These are phyloP conservation scores for Cornus controversa DNA, from an alignment of 148 eudicot genomes.

Conservation along the genomic window DNA sequence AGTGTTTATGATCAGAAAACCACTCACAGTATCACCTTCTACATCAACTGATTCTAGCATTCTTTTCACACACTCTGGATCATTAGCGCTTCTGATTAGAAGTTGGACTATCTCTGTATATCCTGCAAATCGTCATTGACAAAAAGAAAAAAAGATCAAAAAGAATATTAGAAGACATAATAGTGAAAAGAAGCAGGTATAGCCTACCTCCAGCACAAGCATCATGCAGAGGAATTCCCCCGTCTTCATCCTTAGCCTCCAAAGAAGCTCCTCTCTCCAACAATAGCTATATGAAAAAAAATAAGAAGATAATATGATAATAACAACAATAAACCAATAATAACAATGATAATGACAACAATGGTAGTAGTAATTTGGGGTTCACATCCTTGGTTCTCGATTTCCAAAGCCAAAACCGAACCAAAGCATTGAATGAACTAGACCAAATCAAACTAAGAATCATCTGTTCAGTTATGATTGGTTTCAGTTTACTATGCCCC, in stretches of 20 bases:
- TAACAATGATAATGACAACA: neutral
- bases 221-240: conserved; percentile 92
- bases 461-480: too few relatives aligned
- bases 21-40: conserved; percentile 95
- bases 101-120: conserved; percentile 67
- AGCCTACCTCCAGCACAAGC: conserved; percentile 91
- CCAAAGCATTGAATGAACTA: too few relatives aligned
- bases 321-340: neutral
- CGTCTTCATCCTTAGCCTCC: conserved; percentile 90
- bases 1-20: neutral
- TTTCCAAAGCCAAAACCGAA: too few relatives aligned
- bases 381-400: too few relatives aligned
- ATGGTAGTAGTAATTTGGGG: neutral
- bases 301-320: neutral
- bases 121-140: conserved; percentile 40
- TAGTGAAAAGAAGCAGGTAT: conserved; percentile 8
- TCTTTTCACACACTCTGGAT: conserved; percentile 50
- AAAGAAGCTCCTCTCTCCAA: conserved; percentile 82
- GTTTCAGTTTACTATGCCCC: too few relatives aligned
- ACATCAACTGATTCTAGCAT: conserved; percentile 83
- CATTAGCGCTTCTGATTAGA: conserved; percentile 43
- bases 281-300: conserved; percentile 46
- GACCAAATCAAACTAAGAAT: too few relatives aligned
- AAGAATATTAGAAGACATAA: neutral
- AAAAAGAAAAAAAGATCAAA: conserved; percentile 3